Evolutionary conservation across 1,139 yeast species (phyloP), one percentile per base, ranked within the genome.

Genomic region (Debaryomyces robertsiae): DNA sequence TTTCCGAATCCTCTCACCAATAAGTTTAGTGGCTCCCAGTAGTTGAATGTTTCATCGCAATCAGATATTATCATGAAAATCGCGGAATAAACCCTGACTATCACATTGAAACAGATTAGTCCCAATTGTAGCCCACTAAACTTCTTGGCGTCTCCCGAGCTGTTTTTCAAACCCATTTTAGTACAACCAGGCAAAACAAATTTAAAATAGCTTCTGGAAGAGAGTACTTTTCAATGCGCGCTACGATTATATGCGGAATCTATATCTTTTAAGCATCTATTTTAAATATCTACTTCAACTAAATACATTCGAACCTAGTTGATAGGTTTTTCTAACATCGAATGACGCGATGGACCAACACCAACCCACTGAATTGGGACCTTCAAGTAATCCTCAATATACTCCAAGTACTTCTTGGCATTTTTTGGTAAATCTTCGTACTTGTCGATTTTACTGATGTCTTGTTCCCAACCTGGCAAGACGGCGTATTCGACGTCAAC

Each of bases 311-410:
- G 13, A 25, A 24, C 23, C 17, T 44, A 45, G 18, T 39, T 37
- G 32, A 55, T 32, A 24, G 53, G 46, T 59, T 77, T 77, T 45
- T 64, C 77, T 54, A 85, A 72, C 94, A 85, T 85, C 27, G 86
- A 79, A 44, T 81, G 95, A 73, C 98, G 87, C 40, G 90, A 95
- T 48, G 98, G 98, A 48, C 99, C 99, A 45, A 96, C 94, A 61
- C 99, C 99, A 49, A 93, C 93, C 97, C 98, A 93, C 65, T 85
- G 87, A 51, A 93, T 77, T 45, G 96, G 96, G 44, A 88, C 94
- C 32, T 77, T 75, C 49, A 90, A 73, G 60, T 75, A 90, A 48
- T 89, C 84, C 69, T 91, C 98, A 59, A 93, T 90, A 63, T 67
- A 93, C 53, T 77, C 73, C 67, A 93, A 75, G 68, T 94, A 93